Evolutionary conservation across 768 basidiomycete species (phyloP).

Genomic region (Tricholoma sp.): DNA sequence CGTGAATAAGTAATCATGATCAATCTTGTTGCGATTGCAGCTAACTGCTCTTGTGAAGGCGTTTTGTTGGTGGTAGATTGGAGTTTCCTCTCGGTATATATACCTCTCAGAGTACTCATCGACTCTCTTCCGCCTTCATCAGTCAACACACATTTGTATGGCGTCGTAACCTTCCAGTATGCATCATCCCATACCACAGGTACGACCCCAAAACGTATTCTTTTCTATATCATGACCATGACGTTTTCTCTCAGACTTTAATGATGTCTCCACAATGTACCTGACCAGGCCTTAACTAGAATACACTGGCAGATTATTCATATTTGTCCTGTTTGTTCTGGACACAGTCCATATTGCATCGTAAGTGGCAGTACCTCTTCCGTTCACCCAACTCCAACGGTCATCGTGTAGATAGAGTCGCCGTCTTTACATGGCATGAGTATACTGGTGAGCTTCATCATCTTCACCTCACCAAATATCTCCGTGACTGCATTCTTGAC

Average conservation of each 20-base stretch:
- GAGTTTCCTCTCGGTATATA: constrained; percentile 3
- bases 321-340: constrained; percentile 4
- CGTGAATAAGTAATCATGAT: constrained; percentile 5
- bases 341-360: constrained; percentile 10
- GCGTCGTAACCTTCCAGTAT: constrained; percentile 18
- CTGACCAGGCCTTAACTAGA: neutral
- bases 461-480: neutral
- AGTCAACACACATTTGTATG: constrained; percentile 22
- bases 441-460: constrained; percentile 5
- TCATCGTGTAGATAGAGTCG: constrained; percentile 3
- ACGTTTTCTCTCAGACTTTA: constrained; percentile 3
- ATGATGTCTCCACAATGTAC: neutral
- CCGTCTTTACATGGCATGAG: constrained; percentile 15
- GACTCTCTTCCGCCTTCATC: neutral
- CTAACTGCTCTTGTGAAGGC: constrained; percentile 7
- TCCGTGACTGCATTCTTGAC: constrained; percentile 15
- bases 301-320: constrained; percentile 3
- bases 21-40: neutral
- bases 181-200: constrained; percentile 12
- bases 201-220: neutral
- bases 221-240: no score
- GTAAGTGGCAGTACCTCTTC: constrained; percentile 1
- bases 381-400: neutral
- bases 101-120: neutral
- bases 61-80: constrained; percentile 18